Conservation (phyloP, 768 basidiomycete genomes). For the Suillus ampliporus region DNA sequence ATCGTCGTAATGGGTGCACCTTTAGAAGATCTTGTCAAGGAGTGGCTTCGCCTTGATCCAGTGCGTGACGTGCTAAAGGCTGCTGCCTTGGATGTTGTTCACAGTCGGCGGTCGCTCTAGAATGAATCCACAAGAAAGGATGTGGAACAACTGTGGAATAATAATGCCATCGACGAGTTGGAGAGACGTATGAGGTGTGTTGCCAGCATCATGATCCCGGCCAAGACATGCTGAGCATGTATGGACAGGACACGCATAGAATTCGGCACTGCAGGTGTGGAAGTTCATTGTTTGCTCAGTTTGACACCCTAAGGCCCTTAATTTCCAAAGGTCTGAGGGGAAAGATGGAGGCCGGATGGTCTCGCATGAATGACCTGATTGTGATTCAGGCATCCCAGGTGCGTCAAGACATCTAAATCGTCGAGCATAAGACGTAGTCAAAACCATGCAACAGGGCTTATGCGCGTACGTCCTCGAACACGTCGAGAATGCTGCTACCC, state of each 20-base stretch:
- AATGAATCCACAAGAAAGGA: constrained; percentile 46
- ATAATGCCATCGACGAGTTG: constrained; percentile 37
- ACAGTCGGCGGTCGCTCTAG: constrained; percentile 25
- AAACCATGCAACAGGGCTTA: constrained; percentile 58
- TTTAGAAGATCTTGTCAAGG: constrained; percentile 50
- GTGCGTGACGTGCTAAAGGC: constrained; percentile 29
- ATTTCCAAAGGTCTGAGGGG: constrained; percentile 66
- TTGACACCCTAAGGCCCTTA: neutral
- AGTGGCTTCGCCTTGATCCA: constrained; percentile 57
- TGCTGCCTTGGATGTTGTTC: neutral
- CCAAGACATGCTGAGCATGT: neutral
- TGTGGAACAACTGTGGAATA: constrained; percentile 40
- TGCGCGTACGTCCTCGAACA: constrained; percentile 69
- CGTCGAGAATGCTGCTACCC: constrained; percentile 54
- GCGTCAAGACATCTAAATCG: constrained; percentile 10
- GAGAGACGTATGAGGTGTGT: constrained; percentile 49
- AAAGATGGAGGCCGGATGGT: constrained; percentile 87
- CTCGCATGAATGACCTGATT: constrained; percentile 90
- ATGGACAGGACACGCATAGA: constrained; percentile 67
- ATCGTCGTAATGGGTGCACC: constrained; percentile 20
- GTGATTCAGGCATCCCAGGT: constrained; percentile 86
- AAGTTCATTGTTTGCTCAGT: constrained; percentile 12
- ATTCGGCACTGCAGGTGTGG: constrained; percentile 84
- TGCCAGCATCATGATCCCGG: constrained; percentile 2
- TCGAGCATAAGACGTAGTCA: neutral